A percentile compares a stretch with the other conserved stretches of the same genome.
Evolutionary conservation across 768 basidiomycete species (phyloP).

Genomic region (Lyophyllum decastes): DNA sequence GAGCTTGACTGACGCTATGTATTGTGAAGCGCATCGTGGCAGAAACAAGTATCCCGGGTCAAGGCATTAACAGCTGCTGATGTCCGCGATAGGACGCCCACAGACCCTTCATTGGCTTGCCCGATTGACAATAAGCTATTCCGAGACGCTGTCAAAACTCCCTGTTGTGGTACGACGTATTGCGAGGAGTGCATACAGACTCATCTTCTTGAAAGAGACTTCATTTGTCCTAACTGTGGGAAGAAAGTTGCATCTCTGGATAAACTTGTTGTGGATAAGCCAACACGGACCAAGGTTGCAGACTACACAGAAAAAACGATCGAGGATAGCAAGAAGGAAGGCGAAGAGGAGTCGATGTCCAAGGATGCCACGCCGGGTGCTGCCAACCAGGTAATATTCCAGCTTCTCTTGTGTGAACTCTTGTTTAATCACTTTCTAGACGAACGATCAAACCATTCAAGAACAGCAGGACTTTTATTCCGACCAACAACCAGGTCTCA

Average conservation of each 20-base stretch:
- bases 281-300: constrained; percentile 71
- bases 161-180: constrained; percentile 88
- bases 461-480: constrained; percentile 72
- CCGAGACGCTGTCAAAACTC: constrained; percentile 92
- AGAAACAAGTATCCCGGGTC: constrained; percentile 81
- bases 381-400: constrained; percentile 35
- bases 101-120: constrained; percentile 80
- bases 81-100: constrained; percentile 81
- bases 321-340: constrained; percentile 74
- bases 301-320: constrained; percentile 84
- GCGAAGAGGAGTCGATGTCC: constrained; percentile 41
- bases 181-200: constrained; percentile 99
- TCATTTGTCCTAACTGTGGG: constrained; percentile 88
- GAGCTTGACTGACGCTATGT: neutral
- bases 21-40: constrained; percentile 80
- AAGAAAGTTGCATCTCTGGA: constrained; percentile 89
- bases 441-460: constrained; percentile 24
- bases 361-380: constrained; percentile 21
- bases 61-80: constrained; percentile 87
- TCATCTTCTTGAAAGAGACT: constrained; percentile 91
- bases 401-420: neutral
- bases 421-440: constrained; percentile 7
- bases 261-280: constrained; percentile 80
- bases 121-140: constrained; percentile 92
- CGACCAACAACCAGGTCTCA: constrained; percentile 66